Conservation (phyloP, 805 yeast species). For the Ogataea nakhonphanomensis region DNA sequence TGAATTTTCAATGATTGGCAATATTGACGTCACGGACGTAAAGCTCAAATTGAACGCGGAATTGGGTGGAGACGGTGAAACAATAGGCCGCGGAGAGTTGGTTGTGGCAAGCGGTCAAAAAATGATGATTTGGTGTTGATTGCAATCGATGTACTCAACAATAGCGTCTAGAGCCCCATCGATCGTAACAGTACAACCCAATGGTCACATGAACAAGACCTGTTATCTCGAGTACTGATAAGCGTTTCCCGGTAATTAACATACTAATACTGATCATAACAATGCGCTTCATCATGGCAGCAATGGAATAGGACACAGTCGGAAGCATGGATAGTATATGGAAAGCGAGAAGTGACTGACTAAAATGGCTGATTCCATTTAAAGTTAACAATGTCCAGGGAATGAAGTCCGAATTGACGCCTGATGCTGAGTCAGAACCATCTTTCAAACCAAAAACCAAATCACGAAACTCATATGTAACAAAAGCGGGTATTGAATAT, state of each 20-base stretch:
- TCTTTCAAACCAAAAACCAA: conserved; percentile 12
- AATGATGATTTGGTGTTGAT: conserved; percentile 45
- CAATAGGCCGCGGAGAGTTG: conserved; percentile 33
- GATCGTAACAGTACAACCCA: conserved; percentile 62
- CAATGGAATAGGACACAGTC: conserved; percentile 82
- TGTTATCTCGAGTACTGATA: conserved; percentile 43
- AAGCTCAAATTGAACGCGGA: conserved; percentile 33
- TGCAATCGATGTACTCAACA: conserved; percentile 1
- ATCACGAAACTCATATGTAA: conserved; percentile 54
- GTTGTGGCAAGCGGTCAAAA: conserved; percentile 57
- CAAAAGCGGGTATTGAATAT: conserved; percentile 72
- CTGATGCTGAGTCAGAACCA: conserved; percentile 11
- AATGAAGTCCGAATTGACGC: conserved; percentile 32
- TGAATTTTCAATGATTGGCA: conserved; percentile 22
- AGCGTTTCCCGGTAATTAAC: conserved; percentile 49
- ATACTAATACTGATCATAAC: conserved; percentile 78
- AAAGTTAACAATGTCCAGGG: conserved; percentile 47
- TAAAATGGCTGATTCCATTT: conserved; percentile 74
- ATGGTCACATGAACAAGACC: conserved; percentile 51
- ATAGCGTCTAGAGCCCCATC: conserved; percentile 43
- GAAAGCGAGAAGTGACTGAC: conserved; percentile 78
- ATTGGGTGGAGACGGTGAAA: conserved; percentile 34
- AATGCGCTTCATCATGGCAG: conserved; percentile 85
- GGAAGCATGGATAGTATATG: conserved; percentile 77
- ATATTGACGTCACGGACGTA: conserved; percentile 28